These are phyloP conservation scores for Rhizophagus clarus DNA, from an alignment of 192 early-diverging fungal species.

Conservation along the genomic window DNA sequence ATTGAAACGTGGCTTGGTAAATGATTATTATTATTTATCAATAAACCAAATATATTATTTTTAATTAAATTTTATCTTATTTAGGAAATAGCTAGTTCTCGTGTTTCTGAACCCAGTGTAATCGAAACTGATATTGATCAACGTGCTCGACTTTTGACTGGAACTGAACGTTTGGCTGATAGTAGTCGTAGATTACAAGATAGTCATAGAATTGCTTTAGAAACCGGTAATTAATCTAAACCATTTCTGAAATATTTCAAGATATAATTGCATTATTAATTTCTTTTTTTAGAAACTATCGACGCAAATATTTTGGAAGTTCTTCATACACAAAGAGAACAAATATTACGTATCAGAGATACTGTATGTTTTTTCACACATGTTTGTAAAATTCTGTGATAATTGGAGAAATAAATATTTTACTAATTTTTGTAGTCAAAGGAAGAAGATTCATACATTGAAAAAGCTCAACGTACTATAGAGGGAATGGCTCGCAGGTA, in stretches of 20 bases:
- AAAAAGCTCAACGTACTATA: conserved; percentile 64
- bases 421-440: conserved; percentile 51
- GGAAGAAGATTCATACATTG: conserved; percentile 75
- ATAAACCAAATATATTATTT: neutral
- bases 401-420: neutral
- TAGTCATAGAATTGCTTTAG: conserved; percentile 86
- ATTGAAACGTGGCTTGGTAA: conserved; percentile 76
- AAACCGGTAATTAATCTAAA: conserved; percentile 60
- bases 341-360: conserved; percentile 84
- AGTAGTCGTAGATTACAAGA: conserved; percentile 81
- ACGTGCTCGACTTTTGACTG: conserved; percentile 74
- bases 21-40: neutral
- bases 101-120: conserved; percentile 47
- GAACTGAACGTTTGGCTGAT: conserved; percentile 84
- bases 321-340: conserved; percentile 86
- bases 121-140: conserved; percentile 79
- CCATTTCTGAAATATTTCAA: neutral
- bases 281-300: conserved; percentile 60
- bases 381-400: neutral
- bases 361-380: conserved; percentile 54
- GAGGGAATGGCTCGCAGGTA: conserved; percentile 78
- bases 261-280: neutral
- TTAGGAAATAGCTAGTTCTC: conserved; percentile 52
- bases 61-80: neutral
- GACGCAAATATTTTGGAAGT: conserved; percentile 83